Evolutionary conservation across 306 rosid genomes (phyloP).

Genomic region (Phaseolus lunatus): DNA sequence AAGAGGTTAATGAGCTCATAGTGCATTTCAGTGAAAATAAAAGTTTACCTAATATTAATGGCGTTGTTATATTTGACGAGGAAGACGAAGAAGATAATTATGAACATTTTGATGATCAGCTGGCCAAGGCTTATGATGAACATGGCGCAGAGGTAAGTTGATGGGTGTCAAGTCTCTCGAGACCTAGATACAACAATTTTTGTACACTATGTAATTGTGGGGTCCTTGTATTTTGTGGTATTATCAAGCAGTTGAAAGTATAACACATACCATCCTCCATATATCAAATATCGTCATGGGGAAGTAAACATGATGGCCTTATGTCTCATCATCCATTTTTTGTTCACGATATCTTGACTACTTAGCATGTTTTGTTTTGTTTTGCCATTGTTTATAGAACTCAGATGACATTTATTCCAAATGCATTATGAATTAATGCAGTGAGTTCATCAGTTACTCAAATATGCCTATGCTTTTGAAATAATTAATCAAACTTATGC

Average conservation of each 20-base stretch:
- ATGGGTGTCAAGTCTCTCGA: conserved; percentile 43
- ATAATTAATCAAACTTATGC: too few relatives aligned
- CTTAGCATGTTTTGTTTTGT: neutral
- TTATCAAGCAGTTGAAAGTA: conserved; percentile 1
- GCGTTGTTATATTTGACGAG: conserved; percentile 35
- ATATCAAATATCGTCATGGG: neutral
- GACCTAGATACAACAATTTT: conserved; percentile 42
- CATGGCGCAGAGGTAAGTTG: conserved; percentile 30
- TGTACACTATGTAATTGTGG: conserved; percentile 47
- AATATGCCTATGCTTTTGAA: neutral
- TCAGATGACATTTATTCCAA: neutral
- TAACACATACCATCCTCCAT: neutral
- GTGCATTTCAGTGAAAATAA: conserved; percentile 47
- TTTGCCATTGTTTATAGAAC: neutral
- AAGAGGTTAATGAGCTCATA: conserved; percentile 64
- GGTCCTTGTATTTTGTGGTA: conserved; percentile 30
- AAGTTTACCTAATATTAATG: conserved; percentile 44
- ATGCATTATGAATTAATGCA: neutral
- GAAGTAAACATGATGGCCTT: neutral
- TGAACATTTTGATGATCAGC: conserved; percentile 50
- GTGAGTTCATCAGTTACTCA: neutral
- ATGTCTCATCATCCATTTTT: neutral
- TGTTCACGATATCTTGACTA: neutral
- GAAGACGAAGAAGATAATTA: conserved; percentile 47
- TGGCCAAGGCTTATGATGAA: conserved; percentile 39